Evolutionary conservation across 441 rosid species (phyloP).

Genomic region (Bocquillonia castaneifolia): DNA sequence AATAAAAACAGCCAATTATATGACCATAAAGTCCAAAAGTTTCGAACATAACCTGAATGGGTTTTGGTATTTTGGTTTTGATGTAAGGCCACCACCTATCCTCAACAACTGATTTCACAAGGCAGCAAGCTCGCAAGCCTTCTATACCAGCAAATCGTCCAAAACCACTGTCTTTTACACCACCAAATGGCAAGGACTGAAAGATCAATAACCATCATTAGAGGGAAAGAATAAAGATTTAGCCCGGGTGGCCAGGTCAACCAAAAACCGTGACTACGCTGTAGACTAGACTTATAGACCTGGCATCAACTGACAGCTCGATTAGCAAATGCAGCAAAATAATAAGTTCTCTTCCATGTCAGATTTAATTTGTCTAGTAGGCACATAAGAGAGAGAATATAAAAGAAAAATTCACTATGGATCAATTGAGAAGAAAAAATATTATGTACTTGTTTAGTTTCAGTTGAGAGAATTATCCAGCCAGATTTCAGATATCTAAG

Average conservation of each 20-base stretch:
- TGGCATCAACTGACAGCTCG: not conserved
- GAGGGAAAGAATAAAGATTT: not conserved
- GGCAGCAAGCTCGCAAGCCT: constrained; percentile 92
- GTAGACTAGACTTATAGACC: not conserved
- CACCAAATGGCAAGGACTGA: constrained; percentile 97
- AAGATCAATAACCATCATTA: constrained; percentile 19
- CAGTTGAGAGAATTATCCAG: not conserved
- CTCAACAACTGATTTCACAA: constrained; percentile 86
- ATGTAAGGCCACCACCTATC: constrained; percentile 94
- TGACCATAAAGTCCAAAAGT: not conserved
- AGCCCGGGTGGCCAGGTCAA: not conserved
- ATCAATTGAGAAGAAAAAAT: not conserved
- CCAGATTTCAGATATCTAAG: not conserved
- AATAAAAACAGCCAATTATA: not conserved
- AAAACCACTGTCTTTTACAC: constrained; percentile 92
- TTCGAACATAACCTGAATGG: constrained; percentile 61
- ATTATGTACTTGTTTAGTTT: not conserved
- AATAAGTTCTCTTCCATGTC: not conserved
- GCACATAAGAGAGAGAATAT: not conserved
- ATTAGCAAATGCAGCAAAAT: not conserved
- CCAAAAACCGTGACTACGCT: not conserved
- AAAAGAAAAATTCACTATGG: too few species aligned
- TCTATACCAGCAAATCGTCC: constrained; percentile 93
- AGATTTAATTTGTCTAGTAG: not conserved
- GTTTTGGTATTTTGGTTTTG: constrained; percentile 85